These are phyloP conservation scores for Ambrosia hybrid DNA, from an alignment of 140 eudicot species.

Conservation along the genomic window DNA sequence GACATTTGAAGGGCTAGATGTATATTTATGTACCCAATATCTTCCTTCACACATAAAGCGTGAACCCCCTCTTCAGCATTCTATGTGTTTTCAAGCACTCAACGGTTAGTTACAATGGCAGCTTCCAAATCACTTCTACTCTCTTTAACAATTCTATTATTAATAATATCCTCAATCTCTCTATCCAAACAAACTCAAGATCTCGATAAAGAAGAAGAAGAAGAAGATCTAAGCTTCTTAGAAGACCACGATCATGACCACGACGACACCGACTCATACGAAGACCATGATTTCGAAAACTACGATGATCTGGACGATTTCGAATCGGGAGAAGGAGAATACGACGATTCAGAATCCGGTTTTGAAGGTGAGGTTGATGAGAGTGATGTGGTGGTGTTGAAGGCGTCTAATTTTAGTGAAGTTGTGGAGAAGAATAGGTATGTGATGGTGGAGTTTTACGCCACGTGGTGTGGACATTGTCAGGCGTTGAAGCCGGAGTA, in stretches of 20 bases:
- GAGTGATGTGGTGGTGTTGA: slow-evolving; percentile 58
- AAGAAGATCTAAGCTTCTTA: slow-evolving; percentile 43
- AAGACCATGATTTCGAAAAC: slow-evolving; percentile 46
- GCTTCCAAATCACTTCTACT: slow-evolving; percentile 25
- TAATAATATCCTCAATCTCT: slow-evolving; percentile 21
- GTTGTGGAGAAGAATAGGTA: slow-evolving; percentile 43
- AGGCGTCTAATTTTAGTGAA: slow-evolving; percentile 53
- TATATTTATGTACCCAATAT: not conserved
- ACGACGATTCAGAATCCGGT: slow-evolving; percentile 29
- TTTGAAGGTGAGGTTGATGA: slow-evolving; percentile 49
- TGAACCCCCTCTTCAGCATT: not conserved
- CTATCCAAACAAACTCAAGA: slow-evolving; percentile 18
- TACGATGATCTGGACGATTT: slow-evolving; percentile 39
- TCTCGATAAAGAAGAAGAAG: slow-evolving; percentile 29
- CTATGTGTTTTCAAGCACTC: slow-evolving; percentile 23
- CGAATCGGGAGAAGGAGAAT: slow-evolving; percentile 18
- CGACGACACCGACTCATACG: slow-evolving; percentile 28
- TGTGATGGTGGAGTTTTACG: slow-evolving; percentile 87
- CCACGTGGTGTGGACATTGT: slow-evolving; percentile 89
- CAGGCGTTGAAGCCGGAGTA: slow-evolving; percentile 79
- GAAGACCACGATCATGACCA: slow-evolving; percentile 39
- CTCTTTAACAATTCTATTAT: slow-evolving; percentile 30
- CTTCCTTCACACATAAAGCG: slow-evolving; percentile 17
- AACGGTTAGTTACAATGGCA: slow-evolving; percentile 32
- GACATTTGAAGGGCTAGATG: slow-evolving; percentile 23